Percentiles rank a stretch among this genome's conserved stretches.
Conservation (phyloP, 2,329 filamentous ascomycete species). For the Herpotrichia juniperi region DNA sequence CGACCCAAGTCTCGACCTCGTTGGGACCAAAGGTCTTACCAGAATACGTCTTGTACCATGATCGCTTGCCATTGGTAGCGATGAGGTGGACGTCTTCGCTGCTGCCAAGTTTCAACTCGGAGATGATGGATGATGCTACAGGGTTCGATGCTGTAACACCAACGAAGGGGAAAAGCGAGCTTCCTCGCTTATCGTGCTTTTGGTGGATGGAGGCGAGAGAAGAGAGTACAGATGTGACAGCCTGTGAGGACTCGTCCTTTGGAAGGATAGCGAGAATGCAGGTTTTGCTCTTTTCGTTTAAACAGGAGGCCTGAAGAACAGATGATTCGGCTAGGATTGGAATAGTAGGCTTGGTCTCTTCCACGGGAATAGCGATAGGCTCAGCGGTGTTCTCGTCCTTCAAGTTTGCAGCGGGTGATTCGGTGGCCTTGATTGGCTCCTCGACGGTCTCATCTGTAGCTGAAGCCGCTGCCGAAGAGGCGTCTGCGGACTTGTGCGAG, state of each 20-base stretch:
- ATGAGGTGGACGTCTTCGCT: slow-evolving; percentile 70
- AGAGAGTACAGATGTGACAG: slow-evolving; percentile 55
- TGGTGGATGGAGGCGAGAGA: slow-evolving; percentile 75
- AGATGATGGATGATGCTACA: slow-evolving; percentile 61
- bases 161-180: slow-evolving; percentile 82
- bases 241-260: slow-evolving; percentile 53
- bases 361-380: slow-evolving; percentile 59
- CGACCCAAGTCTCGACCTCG: slow-evolving; percentile 83
- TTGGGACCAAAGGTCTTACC: slow-evolving; percentile 62
- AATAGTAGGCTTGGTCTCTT: slow-evolving; percentile 64
- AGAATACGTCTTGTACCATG: slow-evolving; percentile 82
- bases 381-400: slow-evolving; percentile 52
- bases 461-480: slow-evolving; percentile 53
- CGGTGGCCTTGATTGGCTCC: slow-evolving; percentile 56
- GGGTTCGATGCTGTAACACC: slow-evolving; percentile 69
- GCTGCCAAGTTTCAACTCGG: slow-evolving; percentile 65
- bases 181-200: slow-evolving; percentile 71
- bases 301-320: slow-evolving; percentile 72
- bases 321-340: slow-evolving; percentile 67
- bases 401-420: slow-evolving; percentile 59
- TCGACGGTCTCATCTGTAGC: slow-evolving; percentile 59
- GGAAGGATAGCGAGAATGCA: slow-evolving; percentile 72
- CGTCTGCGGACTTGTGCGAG: slow-evolving; percentile 58
- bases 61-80: slow-evolving; percentile 81
- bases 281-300: slow-evolving; percentile 76